Evolutionary conservation across 2,329 filamentous ascomycete genomes (phyloP).

Genomic region (Lecanosticta acicola): DNA sequence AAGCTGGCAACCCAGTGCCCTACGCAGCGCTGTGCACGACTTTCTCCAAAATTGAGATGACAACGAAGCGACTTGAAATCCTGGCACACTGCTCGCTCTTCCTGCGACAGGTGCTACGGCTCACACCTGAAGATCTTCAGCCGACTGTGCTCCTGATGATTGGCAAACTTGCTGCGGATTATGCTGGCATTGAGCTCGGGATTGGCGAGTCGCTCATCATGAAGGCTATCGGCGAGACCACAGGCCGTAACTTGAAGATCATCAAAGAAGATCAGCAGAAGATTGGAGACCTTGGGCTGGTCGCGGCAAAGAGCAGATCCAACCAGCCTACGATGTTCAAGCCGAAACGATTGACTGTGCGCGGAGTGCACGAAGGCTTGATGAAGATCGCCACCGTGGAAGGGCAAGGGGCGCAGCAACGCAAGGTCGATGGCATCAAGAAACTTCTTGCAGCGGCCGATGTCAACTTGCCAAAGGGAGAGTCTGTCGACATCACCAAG

Average conservation of each 20-base stretch:
- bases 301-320: slow-evolving; percentile 89
- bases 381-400: slow-evolving; percentile 82
- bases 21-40: slow-evolving; percentile 93
- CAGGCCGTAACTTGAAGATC: slow-evolving; percentile 76
- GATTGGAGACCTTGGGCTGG: slow-evolving; percentile 89
- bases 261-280: slow-evolving; percentile 96
- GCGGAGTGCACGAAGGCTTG: slow-evolving; percentile 78
- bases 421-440: slow-evolving; percentile 92
- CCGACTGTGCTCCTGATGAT: slow-evolving; percentile 92
- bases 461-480: slow-evolving; percentile 60
- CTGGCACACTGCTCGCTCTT: slow-evolving; percentile 85
- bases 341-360: slow-evolving; percentile 81
- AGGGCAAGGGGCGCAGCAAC: slow-evolving; percentile 79
- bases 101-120: slow-evolving; percentile 83
- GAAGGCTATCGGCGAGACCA: slow-evolving; percentile 95
- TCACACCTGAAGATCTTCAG: slow-evolving; percentile 82
- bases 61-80: slow-evolving; percentile 83
- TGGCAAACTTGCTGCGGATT: slow-evolving; percentile 95
- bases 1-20: slow-evolving; percentile 77
- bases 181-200: slow-evolving; percentile 92
- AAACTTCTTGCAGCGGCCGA: slow-evolving; percentile 91
- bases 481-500: slow-evolving; percentile 72
- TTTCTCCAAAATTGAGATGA: slow-evolving; percentile 92
- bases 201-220: slow-evolving; percentile 98
- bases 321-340: slow-evolving; percentile 99